Conservation (phyloP, 2,329 filamentous ascomycete genomes). For the Phaeoacremonium minimum region DNA sequence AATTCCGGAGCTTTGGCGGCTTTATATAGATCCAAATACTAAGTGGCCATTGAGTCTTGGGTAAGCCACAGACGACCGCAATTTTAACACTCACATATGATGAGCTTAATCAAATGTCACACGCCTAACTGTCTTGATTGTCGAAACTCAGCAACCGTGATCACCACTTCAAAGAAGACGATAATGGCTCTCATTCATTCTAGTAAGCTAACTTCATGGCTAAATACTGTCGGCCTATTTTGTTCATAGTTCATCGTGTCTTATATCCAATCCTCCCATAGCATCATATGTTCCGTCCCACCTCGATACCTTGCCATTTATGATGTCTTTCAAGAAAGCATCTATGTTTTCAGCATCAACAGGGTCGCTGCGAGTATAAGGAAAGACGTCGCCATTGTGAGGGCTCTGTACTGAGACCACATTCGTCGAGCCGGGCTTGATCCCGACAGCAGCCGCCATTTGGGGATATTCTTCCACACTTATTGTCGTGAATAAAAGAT, state of each 20-base stretch:
- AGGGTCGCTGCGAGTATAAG: slow-evolving; percentile 19
- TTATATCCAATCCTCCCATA: no score
- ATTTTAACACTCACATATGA: no score
- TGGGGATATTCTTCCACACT: slow-evolving; percentile 40
- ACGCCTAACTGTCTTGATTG: no score
- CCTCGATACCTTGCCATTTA: slow-evolving; percentile 35
- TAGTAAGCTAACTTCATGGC: no score
- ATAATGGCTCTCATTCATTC: no score
- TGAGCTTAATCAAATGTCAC: no score
- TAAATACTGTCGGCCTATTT: no score
- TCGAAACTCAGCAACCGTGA: no score
- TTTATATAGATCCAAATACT: background rate
- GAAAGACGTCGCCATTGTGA: slow-evolving; percentile 37
- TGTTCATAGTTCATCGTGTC: no score
- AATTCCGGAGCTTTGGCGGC: background rate
- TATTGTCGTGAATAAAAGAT: slow-evolving; percentile 42
- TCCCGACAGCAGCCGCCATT: slow-evolving; percentile 33
- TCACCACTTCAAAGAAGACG: no score
- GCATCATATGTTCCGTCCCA: no score
- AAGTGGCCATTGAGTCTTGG: background rate
- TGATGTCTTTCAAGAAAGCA: slow-evolving; percentile 38
- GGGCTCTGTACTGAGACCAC: slow-evolving; percentile 40
- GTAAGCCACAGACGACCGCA: no score
- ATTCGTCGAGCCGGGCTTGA: slow-evolving; percentile 18
- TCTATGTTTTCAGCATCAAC: slow-evolving; percentile 31